These are phyloP conservation scores for Albatrellus ellisii DNA, from an alignment of 768 basidiomycete species.

Conservation along the genomic window DNA sequence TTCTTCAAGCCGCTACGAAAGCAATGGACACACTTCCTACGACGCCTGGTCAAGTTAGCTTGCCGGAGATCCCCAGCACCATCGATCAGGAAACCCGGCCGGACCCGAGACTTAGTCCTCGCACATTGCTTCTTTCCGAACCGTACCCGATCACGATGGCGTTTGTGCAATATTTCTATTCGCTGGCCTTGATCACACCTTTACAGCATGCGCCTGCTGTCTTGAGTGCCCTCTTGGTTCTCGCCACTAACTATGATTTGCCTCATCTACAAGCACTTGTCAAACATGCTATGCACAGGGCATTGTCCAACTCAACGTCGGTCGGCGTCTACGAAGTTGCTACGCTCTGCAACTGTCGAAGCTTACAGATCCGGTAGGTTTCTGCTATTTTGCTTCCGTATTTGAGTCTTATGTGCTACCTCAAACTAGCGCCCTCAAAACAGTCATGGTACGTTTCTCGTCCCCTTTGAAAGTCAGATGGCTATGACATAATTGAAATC, in stretches of 20 bases:
- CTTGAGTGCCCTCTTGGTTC: slow-evolving; percentile 72
- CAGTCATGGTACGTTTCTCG: slow-evolving; percentile 53
- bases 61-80: slow-evolving; percentile 44
- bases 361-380: slow-evolving; percentile 76
- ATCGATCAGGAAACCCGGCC: slow-evolving; percentile 38
- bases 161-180: slow-evolving; percentile 89
- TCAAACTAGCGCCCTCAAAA: slow-evolving; percentile 51
- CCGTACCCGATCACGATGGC: slow-evolving; percentile 84
- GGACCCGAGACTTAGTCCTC: slow-evolving; percentile 73
- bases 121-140: slow-evolving; percentile 72
- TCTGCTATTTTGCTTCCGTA: background rate
- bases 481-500: slow-evolving; percentile 11
- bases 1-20: slow-evolving; percentile 42
- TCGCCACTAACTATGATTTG: slow-evolving; percentile 75
- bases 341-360: slow-evolving; percentile 78
- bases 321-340: slow-evolving; percentile 94
- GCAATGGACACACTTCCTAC: slow-evolving; percentile 46
- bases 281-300: slow-evolving; percentile 91
- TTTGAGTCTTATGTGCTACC: slow-evolving; percentile 7
- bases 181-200: slow-evolving; percentile 73
- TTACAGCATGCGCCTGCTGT: slow-evolving; percentile 87
- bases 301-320: slow-evolving; percentile 71
- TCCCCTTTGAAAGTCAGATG: slow-evolving; percentile 2
- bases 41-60: slow-evolving; percentile 46
- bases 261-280: slow-evolving; percentile 63